Evolutionary conservation across 176 grass and related monocot species (phyloP), one percentile per base, ranked within the genome.

Genomic region (Hordeum marinum): DNA sequence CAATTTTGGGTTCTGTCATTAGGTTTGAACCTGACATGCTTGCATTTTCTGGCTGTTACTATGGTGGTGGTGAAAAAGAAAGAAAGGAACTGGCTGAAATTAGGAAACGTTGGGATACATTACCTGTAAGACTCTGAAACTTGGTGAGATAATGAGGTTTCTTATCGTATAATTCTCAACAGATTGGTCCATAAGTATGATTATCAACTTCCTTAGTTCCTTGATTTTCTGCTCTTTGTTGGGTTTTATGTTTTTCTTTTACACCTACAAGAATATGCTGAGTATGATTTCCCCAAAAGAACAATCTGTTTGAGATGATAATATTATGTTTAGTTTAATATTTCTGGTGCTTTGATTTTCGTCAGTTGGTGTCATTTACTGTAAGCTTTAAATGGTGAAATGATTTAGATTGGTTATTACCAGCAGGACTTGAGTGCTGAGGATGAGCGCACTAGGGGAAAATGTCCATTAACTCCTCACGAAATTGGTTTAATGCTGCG

Each of bases 1-100:
- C 13, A 20, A 10, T 80, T 83, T 65, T 65, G 11, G 61, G 78
- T 75, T 67, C 34, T 37, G 46, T 73, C 39, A 20, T 59, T 86
- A 98, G 96, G 91, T 98, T 98, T 82, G 96, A 98, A 87, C 91
- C 91, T 61, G 96, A 98, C 48, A 98, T 98, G 96, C 96, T 98
- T 88, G 93, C 96, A 82, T 98, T 98, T 93, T 98, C 96, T 84
- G 93, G 96, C 29, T 98, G 96, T 79, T 95, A 95, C 60, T 98
- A 95, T 14, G 93, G 93, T 59, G 96, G 93, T 23, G 96, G 96
- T 80, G 96, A 98, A 55, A 98, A 91, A 69, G 93, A 98, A 90
- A 88, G 91, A 18, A 86, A 79, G 52, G 96, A 98, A 72, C 90
- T 98, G 6, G 77, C 75, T 87, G 89, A 95, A 90, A 95, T 98